Conservation (phyloP, 768 basidiomycete species). For the Psilocybe subaeruginosa region DNA sequence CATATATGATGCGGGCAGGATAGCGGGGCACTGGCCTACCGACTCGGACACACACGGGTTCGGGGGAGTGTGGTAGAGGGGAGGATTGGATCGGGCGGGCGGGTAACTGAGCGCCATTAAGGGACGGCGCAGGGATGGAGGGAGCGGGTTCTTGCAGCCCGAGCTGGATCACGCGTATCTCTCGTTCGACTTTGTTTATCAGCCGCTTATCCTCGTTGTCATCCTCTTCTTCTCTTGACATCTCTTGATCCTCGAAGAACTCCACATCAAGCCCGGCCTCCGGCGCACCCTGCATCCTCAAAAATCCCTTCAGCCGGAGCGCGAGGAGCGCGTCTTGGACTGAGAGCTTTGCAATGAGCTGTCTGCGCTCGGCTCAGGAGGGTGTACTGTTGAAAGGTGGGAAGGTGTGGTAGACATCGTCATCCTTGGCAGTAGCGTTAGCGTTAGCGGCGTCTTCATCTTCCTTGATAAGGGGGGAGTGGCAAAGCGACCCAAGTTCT, state of each 20-base stretch:
- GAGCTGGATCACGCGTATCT: constrained; percentile 6
- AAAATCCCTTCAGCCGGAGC: constrained; percentile 20
- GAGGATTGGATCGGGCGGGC: constrained; percentile 15
- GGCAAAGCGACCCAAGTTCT: background rate
- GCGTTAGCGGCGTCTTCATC: constrained; percentile 12
- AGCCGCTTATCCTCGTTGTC: constrained; percentile 8
- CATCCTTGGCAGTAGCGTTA: background rate
- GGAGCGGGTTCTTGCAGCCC: background rate
- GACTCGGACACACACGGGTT: background rate
- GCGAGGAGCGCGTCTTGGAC: constrained; percentile 5
- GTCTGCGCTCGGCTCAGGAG: background rate
- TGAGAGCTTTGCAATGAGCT: constrained; percentile 17
- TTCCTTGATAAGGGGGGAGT: constrained; percentile 26
- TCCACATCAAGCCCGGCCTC: background rate
- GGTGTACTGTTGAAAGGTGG: background rate
- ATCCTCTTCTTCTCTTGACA: too few species aligned
- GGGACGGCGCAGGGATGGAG: background rate
- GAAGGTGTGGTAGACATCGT: background rate
- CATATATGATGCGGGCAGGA: constrained; percentile 23
- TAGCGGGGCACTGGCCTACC: background rate
- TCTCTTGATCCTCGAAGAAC: background rate
- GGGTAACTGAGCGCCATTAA: background rate
- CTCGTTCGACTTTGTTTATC: constrained; percentile 9
- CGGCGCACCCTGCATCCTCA: constrained; percentile 12
- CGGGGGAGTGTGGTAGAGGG: constrained; percentile 15